Evolutionary conservation across 306 rosid genomes (phyloP).

Genomic region (Senna tora): DNA sequence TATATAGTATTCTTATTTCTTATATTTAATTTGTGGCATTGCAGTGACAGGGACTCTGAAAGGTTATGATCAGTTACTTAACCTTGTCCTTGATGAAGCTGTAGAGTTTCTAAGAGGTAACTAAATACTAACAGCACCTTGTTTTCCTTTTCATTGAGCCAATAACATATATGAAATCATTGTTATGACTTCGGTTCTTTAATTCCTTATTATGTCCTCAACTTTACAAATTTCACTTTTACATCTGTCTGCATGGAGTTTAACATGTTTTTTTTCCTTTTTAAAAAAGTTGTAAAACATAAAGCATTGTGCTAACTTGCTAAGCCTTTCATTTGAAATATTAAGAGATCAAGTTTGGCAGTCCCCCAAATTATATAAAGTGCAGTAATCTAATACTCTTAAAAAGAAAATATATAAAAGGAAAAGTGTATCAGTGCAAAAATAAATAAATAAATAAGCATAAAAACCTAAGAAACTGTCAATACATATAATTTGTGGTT

Average conservation of each 20-base stretch:
- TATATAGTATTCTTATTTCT: neutral
- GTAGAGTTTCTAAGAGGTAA: constrained; percentile 89
- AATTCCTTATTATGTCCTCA: neutral
- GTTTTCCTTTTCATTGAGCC: neutral
- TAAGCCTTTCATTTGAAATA: constrained; percentile 5
- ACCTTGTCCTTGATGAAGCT: constrained; percentile 94
- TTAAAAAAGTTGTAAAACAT: neutral
- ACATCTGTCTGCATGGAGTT: neutral
- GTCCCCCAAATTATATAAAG: neutral
- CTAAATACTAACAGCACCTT: constrained; percentile 1
- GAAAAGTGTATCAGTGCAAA: neutral
- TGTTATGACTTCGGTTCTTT: neutral
- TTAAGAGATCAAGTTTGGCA: neutral
- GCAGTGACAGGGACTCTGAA: constrained; percentile 90
- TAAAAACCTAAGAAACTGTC: neutral
- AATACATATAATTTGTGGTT: constrained; percentile 1
- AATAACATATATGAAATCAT: neutral
- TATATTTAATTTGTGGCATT: constrained; percentile 29
- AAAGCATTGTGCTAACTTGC: neutral
- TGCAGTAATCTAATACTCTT: neutral
- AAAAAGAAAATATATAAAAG: neutral
- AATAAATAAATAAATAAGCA: neutral
- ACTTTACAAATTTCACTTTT: neutral
- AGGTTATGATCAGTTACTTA: constrained; percentile 95
- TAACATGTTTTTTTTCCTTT: neutral